Evolutionary conservation across 495 filamentous ascomycete species (phyloP), one percentile per base, ranked within the genome.

Genomic region (Podospora comata): DNA sequence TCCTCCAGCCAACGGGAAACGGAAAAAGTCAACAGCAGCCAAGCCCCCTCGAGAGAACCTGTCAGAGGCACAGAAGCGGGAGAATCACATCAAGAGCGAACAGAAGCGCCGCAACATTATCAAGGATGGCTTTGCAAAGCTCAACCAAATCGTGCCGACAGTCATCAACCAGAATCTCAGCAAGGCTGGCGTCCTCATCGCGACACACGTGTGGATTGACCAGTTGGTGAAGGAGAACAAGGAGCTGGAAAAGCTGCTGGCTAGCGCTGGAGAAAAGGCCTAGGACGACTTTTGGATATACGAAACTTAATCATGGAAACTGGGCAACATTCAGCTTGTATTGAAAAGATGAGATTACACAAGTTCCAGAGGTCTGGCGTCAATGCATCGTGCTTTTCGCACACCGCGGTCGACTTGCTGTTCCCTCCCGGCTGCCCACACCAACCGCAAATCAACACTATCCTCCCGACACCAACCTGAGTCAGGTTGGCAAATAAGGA

Each of bases 81-180:
- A 87, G 68, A 96, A 97, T 69, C 93, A 97, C 76, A 96, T 96
- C 71, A 83, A 86, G 62, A 96, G 92, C 48, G 93, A 97, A 77
- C 90, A 95, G 77, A 94, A 93, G 75, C 87, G 93, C 57, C 85
- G 93, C 63, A 89, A 89, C 34, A 79, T 90, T 23, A 96, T 96
- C 72, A 86, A 90, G 72, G 82, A 90, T 69, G 91, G 90, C 0
- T 97, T 92, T 66, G 88, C 91, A 16, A 87, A 92, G 57, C 79
- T 96, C 3, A 82, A 84, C 61, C 81, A 84, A 4, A 79, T 96
- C 55, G 90, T 96, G 1, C 92, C 93, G 0, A 87, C 85, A 16
- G 79, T 96, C 5, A 84, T 81, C 60, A 85, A 84, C 39, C 87
- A 90, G 20, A 89, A 89, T 0, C 89, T 91, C 58, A 94, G 90